Percentiles rank a stretch among this genome's conserved stretches.
Evolutionary conservation across 768 basidiomycete species (phyloP).

Genomic region (Lactarius sp.): DNA sequence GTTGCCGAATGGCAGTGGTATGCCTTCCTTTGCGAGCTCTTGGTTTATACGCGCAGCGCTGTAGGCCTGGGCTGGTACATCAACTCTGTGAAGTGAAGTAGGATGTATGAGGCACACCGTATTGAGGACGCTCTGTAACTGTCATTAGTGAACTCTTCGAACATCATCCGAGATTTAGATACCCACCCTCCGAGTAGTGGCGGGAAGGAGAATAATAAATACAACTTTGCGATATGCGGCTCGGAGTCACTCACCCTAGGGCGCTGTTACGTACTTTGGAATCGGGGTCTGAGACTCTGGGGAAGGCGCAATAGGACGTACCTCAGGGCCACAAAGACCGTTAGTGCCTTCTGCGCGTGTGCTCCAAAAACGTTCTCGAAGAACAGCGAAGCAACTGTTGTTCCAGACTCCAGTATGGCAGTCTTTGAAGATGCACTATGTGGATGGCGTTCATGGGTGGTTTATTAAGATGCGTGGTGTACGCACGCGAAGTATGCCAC

Average conservation of each 20-base stretch:
- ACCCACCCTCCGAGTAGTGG: slow-evolving; percentile 11
- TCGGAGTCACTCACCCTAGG: slow-evolving; percentile 30
- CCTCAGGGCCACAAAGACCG: slow-evolving; percentile 56
- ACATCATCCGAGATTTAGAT: neutral
- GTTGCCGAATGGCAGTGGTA: slow-evolving; percentile 57
- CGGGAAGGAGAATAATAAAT: neutral
- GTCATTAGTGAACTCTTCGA: neutral
- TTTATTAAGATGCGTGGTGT: neutral
- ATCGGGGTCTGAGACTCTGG: neutral
- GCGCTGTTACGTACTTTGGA: slow-evolving; percentile 29
- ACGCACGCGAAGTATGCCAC: slow-evolving; percentile 52
- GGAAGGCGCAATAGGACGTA: slow-evolving; percentile 22
- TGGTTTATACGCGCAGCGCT: slow-evolving; percentile 50
- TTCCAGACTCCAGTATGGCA: slow-evolving; percentile 45
- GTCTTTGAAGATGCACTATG: slow-evolving; percentile 42
- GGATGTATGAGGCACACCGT: neutral
- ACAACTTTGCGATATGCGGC: neutral
- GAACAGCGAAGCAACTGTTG: slow-evolving; percentile 57
- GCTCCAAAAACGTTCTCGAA: slow-evolving; percentile 55
- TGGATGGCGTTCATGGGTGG: neutral
- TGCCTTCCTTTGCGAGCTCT: slow-evolving; percentile 58
- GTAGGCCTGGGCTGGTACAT: slow-evolving; percentile 39
- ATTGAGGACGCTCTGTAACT: slow-evolving; percentile 17
- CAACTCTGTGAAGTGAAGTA: neutral
- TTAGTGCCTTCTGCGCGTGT: slow-evolving; percentile 48